These are phyloP conservation scores for Gamsiella multidivaricata DNA, from an alignment of 192 early-diverging fungal species.

Conservation along the genomic window DNA sequence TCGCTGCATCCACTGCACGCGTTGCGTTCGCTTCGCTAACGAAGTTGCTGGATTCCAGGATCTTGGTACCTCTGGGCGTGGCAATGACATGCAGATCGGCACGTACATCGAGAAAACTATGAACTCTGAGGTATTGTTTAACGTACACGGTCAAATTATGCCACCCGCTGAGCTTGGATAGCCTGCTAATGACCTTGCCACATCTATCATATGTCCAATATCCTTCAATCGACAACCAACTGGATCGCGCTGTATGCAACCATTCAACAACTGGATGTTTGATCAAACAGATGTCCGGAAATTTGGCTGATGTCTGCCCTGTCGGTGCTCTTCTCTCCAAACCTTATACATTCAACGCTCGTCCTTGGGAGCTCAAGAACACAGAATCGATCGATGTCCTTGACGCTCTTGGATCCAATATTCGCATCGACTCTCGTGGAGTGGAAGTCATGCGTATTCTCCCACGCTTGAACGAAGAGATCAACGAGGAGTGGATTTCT, in stretches of 20 bases:
- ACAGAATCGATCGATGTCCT: constrained; percentile 96
- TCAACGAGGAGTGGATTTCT: constrained; percentile 99
- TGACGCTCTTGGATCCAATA: constrained; percentile 95
- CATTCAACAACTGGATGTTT: too few relatives aligned
- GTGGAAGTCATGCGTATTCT: constrained; percentile 96
- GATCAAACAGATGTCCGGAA: constrained; percentile 92
- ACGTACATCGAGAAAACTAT: constrained; percentile 94
- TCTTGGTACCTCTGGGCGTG: constrained; percentile 95
- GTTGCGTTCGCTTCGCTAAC: constrained; percentile 98
- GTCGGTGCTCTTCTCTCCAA: constrained; percentile 98
- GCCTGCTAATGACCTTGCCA: constrained; percentile 81
- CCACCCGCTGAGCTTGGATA: constrained; percentile 97
- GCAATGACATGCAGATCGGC: constrained; percentile 98
- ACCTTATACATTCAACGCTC: constrained; percentile 92
- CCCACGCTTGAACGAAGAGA: constrained; percentile 95
- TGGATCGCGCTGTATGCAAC: constrained; percentile 95
- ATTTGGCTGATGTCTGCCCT: constrained; percentile 97
- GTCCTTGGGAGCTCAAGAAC: constrained; percentile 97
- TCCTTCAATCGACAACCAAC: too few relatives aligned
- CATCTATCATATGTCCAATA: too few relatives aligned
- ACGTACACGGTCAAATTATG: constrained; percentile 99
- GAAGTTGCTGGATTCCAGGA: constrained; percentile 96
- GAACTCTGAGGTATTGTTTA: constrained; percentile 85
- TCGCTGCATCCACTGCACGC: constrained; percentile 99
- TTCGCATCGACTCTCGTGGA: constrained; percentile 95